Evolutionary conservation across 2,329 filamentous ascomycete genomes (phyloP).

Genomic region (Raffaelea arxii): DNA sequence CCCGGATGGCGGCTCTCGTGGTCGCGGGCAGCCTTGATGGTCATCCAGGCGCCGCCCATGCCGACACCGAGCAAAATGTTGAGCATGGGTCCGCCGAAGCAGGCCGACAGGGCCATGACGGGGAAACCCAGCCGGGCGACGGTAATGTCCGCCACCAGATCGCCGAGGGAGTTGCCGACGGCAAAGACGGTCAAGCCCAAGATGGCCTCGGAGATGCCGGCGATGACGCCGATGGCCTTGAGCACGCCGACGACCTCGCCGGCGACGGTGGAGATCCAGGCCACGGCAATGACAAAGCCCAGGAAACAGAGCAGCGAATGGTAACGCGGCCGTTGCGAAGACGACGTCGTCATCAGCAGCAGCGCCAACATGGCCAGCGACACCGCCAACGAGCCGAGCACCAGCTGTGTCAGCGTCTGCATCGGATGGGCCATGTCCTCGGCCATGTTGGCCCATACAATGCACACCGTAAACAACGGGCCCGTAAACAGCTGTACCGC

Average conservation of each 20-base stretch:
- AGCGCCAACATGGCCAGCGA: slow-evolving; percentile 59
- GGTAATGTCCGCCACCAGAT: slow-evolving; percentile 89
- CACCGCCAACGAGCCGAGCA: slow-evolving; percentile 55
- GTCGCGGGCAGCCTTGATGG: slow-evolving; percentile 58
- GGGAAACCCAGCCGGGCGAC: slow-evolving; percentile 89
- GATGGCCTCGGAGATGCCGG: slow-evolving; percentile 90
- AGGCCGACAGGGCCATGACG: slow-evolving; percentile 91
- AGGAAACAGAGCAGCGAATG: slow-evolving; percentile 75
- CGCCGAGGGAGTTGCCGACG: slow-evolving; percentile 88
- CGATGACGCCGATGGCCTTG: slow-evolving; percentile 83
- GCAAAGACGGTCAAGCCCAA: slow-evolving; percentile 93
- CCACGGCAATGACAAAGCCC: slow-evolving; percentile 83
- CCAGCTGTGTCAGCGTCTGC: slow-evolving; percentile 42
- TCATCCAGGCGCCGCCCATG: slow-evolving; percentile 84
- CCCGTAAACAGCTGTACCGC: slow-evolving; percentile 78
- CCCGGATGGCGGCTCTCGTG: slow-evolving; percentile 59
- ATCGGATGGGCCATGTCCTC: slow-evolving; percentile 47
- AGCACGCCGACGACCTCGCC: slow-evolving; percentile 92
- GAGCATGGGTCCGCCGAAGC: slow-evolving; percentile 96
- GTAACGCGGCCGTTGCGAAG: slow-evolving; percentile 58
- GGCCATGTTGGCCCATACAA: slow-evolving; percentile 60
- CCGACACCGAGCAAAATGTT: slow-evolving; percentile 94
- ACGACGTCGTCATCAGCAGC: slow-evolving; percentile 59
- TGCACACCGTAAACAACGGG: slow-evolving; percentile 69
- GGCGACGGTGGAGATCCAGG: slow-evolving; percentile 94